phyloP scores from a whole-genome alignment of 2,329 filamentous ascomycete species.

The Epichloe sp. region DNA sequence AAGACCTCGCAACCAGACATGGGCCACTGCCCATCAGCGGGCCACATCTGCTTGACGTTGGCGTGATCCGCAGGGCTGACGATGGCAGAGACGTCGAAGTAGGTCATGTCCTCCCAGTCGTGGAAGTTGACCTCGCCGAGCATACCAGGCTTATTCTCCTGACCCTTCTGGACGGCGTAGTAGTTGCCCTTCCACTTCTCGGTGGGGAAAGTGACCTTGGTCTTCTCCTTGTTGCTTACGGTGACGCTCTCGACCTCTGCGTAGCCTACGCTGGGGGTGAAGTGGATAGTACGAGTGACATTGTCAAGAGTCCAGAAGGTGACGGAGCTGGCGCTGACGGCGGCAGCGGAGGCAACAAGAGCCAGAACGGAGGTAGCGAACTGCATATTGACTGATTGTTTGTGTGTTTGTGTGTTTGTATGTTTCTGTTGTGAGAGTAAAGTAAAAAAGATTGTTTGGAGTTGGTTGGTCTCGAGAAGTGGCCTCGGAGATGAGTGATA shows the following conservation, averaged over 20 bases:
- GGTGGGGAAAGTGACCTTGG: constrained; percentile 28
- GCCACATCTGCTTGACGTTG: constrained; percentile 43
- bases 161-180: constrained; percentile 34
- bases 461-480: neutral
- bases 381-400: constrained; percentile 34
- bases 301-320: constrained; percentile 47
- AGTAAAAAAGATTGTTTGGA: constrained; percentile 8
- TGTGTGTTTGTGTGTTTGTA: neutral
- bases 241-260: constrained; percentile 23
- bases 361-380: constrained; percentile 34
- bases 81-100: constrained; percentile 47
- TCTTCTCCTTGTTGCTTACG: constrained; percentile 25
- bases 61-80: constrained; percentile 35
- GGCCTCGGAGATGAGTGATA: neutral
- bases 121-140: constrained; percentile 38
- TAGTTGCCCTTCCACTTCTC: constrained; percentile 35
- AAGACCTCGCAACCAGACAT: constrained; percentile 38
- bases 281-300: constrained; percentile 34
- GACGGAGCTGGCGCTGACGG: constrained; percentile 34
- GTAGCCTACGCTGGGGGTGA: constrained; percentile 31
- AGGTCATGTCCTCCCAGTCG: constrained; percentile 34
- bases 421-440: constrained; percentile 3
- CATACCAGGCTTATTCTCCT: constrained; percentile 32
- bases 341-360: constrained; percentile 28
- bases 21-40: constrained; percentile 21